Conservation (phyloP, 78 protist species). For the Dictyostelium discoideum region dicty_2.7 NC_007088.5:1515501-1516000, state of each 20-base stretch:
- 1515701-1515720: no score
- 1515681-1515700: constrained; percentile 41
- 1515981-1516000: constrained; percentile 70
- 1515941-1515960: constrained; percentile 74
- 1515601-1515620: background rate
- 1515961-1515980: constrained; percentile 88
- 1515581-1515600: constrained; percentile 24
- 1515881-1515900: constrained; percentile 56
- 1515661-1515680: constrained; percentile 85
- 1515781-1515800: constrained; percentile 91
- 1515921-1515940: constrained; percentile 35
- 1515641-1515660: constrained; percentile 88
- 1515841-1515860: constrained; percentile 82
- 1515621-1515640: constrained; percentile 1
- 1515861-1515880: constrained; percentile 67
- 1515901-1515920: constrained; percentile 64
- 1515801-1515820: constrained; percentile 91
- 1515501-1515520: background rate
- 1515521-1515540: background rate
- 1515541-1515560: background rate
- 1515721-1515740: no score
- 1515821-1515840: constrained; percentile 80
- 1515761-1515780: constrained; percentile 82
- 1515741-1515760: constrained; percentile 81
- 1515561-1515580: background rate